Evolutionary conservation across 2,329 filamentous ascomycete genomes (phyloP).

Genomic region (Aspergillus sp.): DNA sequence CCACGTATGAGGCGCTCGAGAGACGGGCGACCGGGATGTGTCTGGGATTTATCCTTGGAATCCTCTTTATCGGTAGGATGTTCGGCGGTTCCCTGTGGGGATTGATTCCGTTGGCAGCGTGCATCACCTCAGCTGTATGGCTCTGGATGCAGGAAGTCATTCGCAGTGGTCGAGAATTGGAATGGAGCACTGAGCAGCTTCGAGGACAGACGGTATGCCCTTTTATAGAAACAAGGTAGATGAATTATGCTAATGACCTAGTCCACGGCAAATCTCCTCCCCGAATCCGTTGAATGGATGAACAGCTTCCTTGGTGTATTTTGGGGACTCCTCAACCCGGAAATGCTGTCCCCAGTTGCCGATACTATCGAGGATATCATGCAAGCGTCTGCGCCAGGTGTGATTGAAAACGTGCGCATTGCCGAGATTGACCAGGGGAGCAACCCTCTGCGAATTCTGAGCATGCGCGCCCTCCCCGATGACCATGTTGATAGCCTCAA

Average conservation of each 20-base stretch:
- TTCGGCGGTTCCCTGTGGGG: slow-evolving; percentile 73
- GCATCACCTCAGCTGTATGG: slow-evolving; percentile 68
- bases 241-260: slow-evolving; percentile 16
- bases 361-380: slow-evolving; percentile 93
- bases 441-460: slow-evolving; percentile 82
- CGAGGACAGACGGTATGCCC: slow-evolving; percentile 62
- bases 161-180: slow-evolving; percentile 68
- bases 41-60: slow-evolving; percentile 60
- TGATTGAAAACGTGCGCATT: slow-evolving; percentile 91
- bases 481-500: slow-evolving; percentile 73
- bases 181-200: slow-evolving; percentile 81
- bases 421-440: slow-evolving; percentile 90
- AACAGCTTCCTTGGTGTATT: slow-evolving; percentile 77
- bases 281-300: slow-evolving; percentile 93
- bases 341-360: slow-evolving; percentile 88
- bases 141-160: slow-evolving; percentile 86
- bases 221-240: slow-evolving; percentile 1
- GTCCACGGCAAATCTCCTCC: slow-evolving; percentile 79
- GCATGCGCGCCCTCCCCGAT: slow-evolving; percentile 77
- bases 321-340: slow-evolving; percentile 89
- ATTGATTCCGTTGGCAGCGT: slow-evolving; percentile 63
- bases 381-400: slow-evolving; percentile 83
- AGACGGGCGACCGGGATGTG: slow-evolving; percentile 64
- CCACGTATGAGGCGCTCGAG: slow-evolving; percentile 73
- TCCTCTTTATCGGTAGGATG: slow-evolving; percentile 67